These are phyloP conservation scores for Boletus fagicola DNA, from an alignment of 768 basidiomycete species.

Conservation along the genomic window DNA sequence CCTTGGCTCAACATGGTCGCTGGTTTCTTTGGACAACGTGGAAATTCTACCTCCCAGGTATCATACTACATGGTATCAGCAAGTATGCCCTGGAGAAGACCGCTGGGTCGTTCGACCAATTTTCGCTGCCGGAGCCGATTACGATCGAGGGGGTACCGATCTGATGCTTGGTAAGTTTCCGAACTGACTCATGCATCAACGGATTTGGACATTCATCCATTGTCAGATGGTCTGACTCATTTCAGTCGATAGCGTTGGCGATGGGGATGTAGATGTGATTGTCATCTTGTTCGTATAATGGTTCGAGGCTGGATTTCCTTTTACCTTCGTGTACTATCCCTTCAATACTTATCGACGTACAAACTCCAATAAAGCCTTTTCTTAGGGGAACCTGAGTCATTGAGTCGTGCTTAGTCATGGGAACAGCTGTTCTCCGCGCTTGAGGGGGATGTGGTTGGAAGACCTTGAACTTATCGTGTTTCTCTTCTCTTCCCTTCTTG, in stretches of 20 bases:
- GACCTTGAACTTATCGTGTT: neutral
- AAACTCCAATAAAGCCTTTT: neutral
- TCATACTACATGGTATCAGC: slow-evolving; percentile 29
- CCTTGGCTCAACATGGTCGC: slow-evolving; percentile 58
- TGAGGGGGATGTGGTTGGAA: neutral
- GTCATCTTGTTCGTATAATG: neutral
- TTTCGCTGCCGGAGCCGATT: slow-evolving; percentile 27
- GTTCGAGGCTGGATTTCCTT: neutral
- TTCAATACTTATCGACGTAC: no score
- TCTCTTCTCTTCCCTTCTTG: neutral
- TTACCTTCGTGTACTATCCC: neutral
- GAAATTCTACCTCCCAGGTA: slow-evolving; percentile 55
- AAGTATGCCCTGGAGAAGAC: slow-evolving; percentile 44
- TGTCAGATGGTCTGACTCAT: neutral
- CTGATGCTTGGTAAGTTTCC: slow-evolving; percentile 4
- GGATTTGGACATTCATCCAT: neutral
- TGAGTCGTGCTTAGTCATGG: slow-evolving; percentile 28
- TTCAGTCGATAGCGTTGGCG: neutral
- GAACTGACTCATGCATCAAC: neutral
- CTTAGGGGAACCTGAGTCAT: neutral
- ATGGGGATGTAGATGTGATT: neutral
- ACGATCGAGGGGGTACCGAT: slow-evolving; percentile 15
- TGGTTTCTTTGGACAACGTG: slow-evolving; percentile 73
- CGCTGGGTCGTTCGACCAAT: slow-evolving; percentile 53
- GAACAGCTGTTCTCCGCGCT: neutral